Conservation (phyloP, 345 rosid genomes). For the Xanthoceras sorbifolium region DNA sequence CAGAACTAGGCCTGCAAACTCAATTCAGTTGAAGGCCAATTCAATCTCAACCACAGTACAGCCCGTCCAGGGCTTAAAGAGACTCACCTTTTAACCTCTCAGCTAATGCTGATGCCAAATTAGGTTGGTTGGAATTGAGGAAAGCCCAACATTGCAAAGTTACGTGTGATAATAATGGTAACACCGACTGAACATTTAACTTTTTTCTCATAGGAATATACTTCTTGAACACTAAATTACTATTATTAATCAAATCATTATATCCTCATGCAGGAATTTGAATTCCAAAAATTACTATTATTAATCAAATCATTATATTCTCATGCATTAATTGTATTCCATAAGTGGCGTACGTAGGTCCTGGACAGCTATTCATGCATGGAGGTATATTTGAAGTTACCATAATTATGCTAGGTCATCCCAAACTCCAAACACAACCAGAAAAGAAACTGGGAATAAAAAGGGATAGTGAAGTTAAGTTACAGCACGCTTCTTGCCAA, state of each 20-base stretch:
- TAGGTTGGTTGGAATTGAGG: neutral
- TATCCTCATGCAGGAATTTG: neutral
- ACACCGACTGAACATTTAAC: neutral
- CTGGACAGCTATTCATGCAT: neutral
- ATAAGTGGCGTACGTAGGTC: neutral
- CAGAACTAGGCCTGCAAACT: neutral
- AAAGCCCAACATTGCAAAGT: neutral
- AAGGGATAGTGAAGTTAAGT: neutral
- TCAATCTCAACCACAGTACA: neutral
- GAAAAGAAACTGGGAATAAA: neutral
- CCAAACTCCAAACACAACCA: neutral
- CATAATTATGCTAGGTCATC: neutral
- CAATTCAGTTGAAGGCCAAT: neutral
- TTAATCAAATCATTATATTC: conserved; percentile 6
- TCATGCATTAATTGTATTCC: neutral
- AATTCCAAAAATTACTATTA: neutral
- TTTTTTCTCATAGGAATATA: neutral
- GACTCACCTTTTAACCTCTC: neutral
- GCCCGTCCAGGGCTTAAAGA: neutral
- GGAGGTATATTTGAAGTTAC: neutral
- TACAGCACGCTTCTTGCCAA: neutral
- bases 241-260: conserved; percentile 5
- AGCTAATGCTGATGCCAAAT: neutral
- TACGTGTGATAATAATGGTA: neutral
- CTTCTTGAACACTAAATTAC: neutral